phyloP scores from a whole-genome alignment of 257 asterid species.

The Knoxia roxburghii region DNA sequence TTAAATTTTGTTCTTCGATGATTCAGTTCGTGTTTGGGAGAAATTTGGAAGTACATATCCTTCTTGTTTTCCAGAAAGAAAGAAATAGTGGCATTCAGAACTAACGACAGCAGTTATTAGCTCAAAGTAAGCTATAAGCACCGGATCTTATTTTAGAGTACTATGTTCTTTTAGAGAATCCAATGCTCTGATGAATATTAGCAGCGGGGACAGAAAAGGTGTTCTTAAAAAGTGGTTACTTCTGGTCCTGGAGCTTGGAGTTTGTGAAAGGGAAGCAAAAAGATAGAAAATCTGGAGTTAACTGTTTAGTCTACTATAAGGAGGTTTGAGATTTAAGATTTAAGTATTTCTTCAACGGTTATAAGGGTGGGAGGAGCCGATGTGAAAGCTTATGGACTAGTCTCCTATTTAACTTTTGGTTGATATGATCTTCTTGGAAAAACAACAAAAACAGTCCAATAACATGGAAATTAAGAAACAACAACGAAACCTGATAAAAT shows the following conservation, averaged over 20 bases:
- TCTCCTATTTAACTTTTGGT: background rate
- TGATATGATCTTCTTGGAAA: no score
- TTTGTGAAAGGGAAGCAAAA: background rate
- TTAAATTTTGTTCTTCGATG: background rate
- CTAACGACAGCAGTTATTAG: background rate
- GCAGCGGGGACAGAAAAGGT: background rate
- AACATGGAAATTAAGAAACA: background rate
- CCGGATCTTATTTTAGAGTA: background rate
- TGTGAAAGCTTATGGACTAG: background rate
- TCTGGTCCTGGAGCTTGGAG: slow-evolving; percentile 1
- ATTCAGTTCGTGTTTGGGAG: background rate
- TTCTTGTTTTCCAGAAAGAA: background rate
- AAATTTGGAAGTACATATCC: no score
- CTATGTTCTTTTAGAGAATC: background rate
- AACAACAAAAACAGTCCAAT: background rate
- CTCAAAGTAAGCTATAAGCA: background rate
- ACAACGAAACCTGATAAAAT: background rate
- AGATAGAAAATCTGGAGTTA: background rate
- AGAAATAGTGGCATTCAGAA: background rate
- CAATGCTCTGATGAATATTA: background rate
- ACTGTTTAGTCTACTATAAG: background rate
- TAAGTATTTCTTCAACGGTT: background rate
- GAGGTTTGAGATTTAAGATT: background rate
- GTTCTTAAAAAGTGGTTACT: background rate
- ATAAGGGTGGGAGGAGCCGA: background rate